Conservation (phyloP, 352 stramenopile species). For the Peronospora farinosa region DNA sequence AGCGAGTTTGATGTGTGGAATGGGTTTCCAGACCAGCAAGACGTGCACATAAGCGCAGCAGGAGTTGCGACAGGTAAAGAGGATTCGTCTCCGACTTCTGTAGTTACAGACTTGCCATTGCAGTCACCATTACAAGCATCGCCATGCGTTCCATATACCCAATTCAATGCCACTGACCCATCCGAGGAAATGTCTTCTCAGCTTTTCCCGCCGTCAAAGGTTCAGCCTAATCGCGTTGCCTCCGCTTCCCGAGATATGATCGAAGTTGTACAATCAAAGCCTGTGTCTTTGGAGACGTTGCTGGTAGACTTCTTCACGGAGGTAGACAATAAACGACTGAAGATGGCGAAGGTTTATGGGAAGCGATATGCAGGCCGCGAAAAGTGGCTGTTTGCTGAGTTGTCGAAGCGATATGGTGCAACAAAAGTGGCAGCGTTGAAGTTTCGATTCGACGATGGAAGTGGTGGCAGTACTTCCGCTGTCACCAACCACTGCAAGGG, state of each 20-base stretch:
- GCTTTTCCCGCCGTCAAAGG: not conserved
- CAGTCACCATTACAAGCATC: not conserved
- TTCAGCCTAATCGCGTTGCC: not conserved
- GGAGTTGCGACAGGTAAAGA: not conserved
- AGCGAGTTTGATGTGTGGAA: conserved; percentile 2
- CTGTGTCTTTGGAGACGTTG: conserved; percentile 42
- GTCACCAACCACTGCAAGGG: not conserved
- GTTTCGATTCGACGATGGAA: conserved; percentile 20
- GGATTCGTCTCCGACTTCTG: not conserved
- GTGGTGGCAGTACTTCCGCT: not conserved
- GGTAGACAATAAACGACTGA: conserved; percentile 51
- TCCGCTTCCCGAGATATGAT: not conserved
- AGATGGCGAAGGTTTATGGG: conserved; percentile 59
- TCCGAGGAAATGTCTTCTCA: not conserved
- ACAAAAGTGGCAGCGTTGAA: conserved; percentile 41
- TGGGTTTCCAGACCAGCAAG: conserved; percentile 5
- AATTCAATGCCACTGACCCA: not conserved
- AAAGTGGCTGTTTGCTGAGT: conserved; percentile 54
- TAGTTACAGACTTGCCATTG: not conserved
- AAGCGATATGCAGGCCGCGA: conserved; percentile 63
- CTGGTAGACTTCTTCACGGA: conserved; percentile 57
- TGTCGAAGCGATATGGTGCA: conserved; percentile 57
- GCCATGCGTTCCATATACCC: not conserved
- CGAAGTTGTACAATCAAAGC: not conserved
- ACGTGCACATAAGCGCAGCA: not conserved